Percentiles rank a stretch among this genome's conserved stretches.
These are phyloP conservation scores for Boechera stricta DNA, from an alignment of 345 rosid species.

Conservation along the genomic window DNA sequence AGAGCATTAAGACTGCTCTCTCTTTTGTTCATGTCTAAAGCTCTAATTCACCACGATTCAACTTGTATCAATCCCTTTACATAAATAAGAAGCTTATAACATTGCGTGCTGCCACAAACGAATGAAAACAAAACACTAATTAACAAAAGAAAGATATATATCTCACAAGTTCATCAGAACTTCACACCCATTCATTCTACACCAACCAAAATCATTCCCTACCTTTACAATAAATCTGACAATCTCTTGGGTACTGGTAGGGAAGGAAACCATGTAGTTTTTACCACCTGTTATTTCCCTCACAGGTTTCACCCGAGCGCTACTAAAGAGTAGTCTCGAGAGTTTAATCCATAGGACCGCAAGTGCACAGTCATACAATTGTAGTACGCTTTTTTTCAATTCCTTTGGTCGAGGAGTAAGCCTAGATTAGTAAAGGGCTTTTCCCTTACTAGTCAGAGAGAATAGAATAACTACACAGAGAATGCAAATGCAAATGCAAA, in stretches of 20 bases:
- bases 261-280: no score
- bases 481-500: no score
- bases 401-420: no score
- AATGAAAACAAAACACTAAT: not conserved
- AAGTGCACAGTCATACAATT: no score
- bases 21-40: not conserved
- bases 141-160: not conserved
- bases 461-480: no score
- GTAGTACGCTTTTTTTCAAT: no score
- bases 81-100: not conserved
- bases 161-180: not conserved
- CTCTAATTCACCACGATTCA: not conserved
- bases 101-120: not conserved
- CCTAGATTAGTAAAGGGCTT: no score
- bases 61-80: not conserved
- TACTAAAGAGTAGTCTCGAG: no score
- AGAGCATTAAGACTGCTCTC: not conserved
- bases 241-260: not conserved
- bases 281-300: no score
- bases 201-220: slow-evolving; percentile 6
- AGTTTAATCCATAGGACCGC: no score
- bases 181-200: not conserved
- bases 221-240: not conserved
- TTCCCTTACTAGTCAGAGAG: no score
- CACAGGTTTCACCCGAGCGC: no score